phyloP scores from a whole-genome alignment of 2,329 filamentous ascomycete genomes.

The Penicillium sp. region DNA sequence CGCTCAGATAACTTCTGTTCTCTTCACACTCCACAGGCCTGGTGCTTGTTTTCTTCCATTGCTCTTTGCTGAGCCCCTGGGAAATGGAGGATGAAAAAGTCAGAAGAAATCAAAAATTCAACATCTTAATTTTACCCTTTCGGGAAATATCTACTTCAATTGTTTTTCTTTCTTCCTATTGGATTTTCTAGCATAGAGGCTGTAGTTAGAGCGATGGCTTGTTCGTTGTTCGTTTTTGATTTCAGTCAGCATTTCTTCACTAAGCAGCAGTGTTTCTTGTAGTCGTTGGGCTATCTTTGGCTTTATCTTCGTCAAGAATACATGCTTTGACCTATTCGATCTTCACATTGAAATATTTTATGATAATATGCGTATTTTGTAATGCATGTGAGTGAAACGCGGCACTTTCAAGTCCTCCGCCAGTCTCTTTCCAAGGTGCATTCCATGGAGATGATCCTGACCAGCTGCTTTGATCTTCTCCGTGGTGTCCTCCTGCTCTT shows the following conservation, averaged over 20 bases:
- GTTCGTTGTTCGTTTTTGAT: constrained; percentile 1
- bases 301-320: background rate
- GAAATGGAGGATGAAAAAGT: constrained; percentile 9
- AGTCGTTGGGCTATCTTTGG: background rate
- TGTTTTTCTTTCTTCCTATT: constrained; percentile 3
- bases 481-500: too few relatives aligned
- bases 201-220: constrained; percentile 1
- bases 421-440: too few relatives aligned
- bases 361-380: too few relatives aligned
- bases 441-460: too few relatives aligned
- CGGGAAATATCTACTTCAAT: constrained; percentile 4
- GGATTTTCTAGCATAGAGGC: constrained; percentile 16
- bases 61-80: constrained; percentile 11
- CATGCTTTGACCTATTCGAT: background rate
- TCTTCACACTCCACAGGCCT: constrained; percentile 11
- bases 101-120: constrained; percentile 21
- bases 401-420: too few relatives aligned
- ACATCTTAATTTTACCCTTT: constrained; percentile 21
- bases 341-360: background rate
- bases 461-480: too few relatives aligned
- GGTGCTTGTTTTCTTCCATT: constrained; percentile 24
- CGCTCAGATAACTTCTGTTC: constrained; percentile 20
- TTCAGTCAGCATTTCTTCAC: constrained; percentile 1
- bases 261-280: constrained; percentile 7
- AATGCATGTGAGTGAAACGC: too few relatives aligned